phyloP scores from a whole-genome alignment of 345 rosid genomes.

The Hypericum perforatum region DNA sequence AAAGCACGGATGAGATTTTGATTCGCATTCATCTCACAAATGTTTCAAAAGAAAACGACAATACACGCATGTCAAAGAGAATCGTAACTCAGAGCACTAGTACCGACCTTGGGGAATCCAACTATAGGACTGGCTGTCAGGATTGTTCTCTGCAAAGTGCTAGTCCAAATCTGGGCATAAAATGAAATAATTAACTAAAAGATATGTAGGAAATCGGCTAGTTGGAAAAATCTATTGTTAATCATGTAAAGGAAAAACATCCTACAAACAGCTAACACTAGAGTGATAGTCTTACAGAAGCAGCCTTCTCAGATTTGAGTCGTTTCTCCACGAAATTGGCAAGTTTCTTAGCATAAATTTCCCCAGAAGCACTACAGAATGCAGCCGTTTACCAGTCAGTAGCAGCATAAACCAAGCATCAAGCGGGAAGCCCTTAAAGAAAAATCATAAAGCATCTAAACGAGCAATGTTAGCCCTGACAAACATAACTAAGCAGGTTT shows the following conservation, averaged over 20 bases:
- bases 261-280: no score
- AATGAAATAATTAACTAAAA: background rate
- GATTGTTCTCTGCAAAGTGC: slow-evolving; percentile 94
- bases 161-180: slow-evolving; percentile 79
- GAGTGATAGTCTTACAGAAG: slow-evolving; percentile 56
- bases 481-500: no score
- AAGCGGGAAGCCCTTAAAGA: no score
- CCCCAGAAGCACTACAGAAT: slow-evolving; percentile 65
- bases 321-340: slow-evolving; percentile 85
- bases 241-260: no score
- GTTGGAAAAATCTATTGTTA: no score
- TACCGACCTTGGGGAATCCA: slow-evolving; percentile 92
- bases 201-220: no score
- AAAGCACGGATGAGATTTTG: no score
- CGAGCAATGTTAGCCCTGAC: no score
- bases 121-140: slow-evolving; percentile 74
- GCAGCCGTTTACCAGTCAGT: slow-evolving; percentile 8
- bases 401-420: no score
- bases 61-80: background rate
- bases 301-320: slow-evolving; percentile 89
- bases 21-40: no score
- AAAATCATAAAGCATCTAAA: no score
- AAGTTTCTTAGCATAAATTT: slow-evolving; percentile 81
- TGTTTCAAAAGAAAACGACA: no score
- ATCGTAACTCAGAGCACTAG: background rate